Conservation (phyloP, 305 asterid genomes). For the Fraxinus sp. region DNA sequence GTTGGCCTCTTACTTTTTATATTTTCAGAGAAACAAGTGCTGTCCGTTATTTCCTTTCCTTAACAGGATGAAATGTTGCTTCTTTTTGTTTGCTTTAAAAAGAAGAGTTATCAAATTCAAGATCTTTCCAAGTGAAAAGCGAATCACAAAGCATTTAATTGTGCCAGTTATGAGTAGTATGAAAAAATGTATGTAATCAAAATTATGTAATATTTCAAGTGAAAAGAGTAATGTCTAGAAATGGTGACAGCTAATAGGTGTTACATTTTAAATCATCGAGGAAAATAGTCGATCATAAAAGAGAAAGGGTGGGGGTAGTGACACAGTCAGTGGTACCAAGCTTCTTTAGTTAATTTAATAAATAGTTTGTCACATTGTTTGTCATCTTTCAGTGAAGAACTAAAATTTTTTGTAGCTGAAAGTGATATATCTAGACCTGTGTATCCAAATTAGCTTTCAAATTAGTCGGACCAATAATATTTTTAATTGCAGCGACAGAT, state of each 20-base stretch:
- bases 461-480: neutral
- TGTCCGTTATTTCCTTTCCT: neutral
- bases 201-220: neutral
- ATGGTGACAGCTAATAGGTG: neutral
- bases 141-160: neutral
- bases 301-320: neutral
- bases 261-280: neutral
- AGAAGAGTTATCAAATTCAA: neutral
- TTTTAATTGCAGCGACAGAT: neutral
- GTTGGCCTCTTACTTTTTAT: neutral
- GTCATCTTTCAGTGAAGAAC: neutral
- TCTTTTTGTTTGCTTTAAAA: neutral
- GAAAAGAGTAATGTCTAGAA: neutral
- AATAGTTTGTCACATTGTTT: neutral
- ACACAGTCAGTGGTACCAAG: neutral
- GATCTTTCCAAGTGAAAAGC: neutral
- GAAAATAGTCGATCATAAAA: neutral
- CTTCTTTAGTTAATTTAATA: neutral
- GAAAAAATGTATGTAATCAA: neutral
- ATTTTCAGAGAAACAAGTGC: neutral
- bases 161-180: neutral
- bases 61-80: neutral
- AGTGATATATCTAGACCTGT: neutral
- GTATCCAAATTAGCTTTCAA: neutral
- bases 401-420: neutral